Percentiles rank a stretch among this genome's conserved stretches.
phyloP scores from a whole-genome alignment of 2,329 filamentous ascomycete genomes.

The Colletotrichum incanum region DNA sequence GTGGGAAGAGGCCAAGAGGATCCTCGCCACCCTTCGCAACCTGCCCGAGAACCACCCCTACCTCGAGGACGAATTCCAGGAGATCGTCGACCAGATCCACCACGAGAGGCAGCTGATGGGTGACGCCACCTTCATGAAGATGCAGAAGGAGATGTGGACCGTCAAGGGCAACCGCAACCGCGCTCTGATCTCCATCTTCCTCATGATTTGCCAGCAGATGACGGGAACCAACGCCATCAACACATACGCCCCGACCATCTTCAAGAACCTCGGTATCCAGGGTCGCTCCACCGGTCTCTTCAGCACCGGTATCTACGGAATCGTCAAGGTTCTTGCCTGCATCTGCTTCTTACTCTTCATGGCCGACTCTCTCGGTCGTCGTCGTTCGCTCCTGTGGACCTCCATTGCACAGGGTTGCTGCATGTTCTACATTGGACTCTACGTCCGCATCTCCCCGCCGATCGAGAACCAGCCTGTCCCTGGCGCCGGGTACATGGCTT shows the following conservation, averaged over 20 bases:
- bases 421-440: conserved; percentile 79
- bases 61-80: conserved; percentile 69
- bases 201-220: conserved; percentile 77
- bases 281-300: conserved; percentile 69
- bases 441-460: conserved; percentile 72
- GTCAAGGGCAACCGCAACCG: conserved; percentile 72
- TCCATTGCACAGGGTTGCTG: conserved; percentile 71
- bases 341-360: conserved; percentile 72
- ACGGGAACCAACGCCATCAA: conserved; percentile 65
- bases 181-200: conserved; percentile 68
- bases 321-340: conserved; percentile 73
- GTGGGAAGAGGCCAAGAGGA: conserved; percentile 73
- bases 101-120: conserved; percentile 68
- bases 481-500: conserved; percentile 74
- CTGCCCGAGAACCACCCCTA: conserved; percentile 68
- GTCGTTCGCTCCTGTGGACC: conserved; percentile 72
- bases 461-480: conserved; percentile 64
- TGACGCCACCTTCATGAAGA: conserved; percentile 64
- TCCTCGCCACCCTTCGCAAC: conserved; percentile 70
- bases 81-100: conserved; percentile 69
- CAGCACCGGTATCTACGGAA: conserved; percentile 75
- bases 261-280: conserved; percentile 54
- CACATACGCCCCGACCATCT: conserved; percentile 54
- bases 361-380: conserved; percentile 73
- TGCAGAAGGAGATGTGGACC: conserved; percentile 73